Conservation (phyloP, 352 stramenopile genomes). For the Heterotrichella gracilis region DNA sequence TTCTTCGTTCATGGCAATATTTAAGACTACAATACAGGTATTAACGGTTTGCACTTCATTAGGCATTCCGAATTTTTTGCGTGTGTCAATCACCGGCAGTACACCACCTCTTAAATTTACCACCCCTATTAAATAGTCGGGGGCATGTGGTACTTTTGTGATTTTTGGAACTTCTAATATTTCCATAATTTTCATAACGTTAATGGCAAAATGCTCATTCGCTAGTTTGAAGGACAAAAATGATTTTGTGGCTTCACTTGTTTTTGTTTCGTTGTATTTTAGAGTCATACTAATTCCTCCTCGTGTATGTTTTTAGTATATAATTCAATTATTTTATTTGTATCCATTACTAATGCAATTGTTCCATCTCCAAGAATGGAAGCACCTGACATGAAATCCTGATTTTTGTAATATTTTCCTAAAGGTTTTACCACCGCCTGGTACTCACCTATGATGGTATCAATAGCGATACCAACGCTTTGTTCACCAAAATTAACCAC, state of each 20-base stretch:
- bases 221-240: not conserved
- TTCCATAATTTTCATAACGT: not conserved
- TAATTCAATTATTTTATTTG: constrained; percentile 1
- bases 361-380: not conserved
- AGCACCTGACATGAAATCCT: not conserved
- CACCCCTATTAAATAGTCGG: not conserved
- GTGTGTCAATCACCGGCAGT: not conserved
- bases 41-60: too few species aligned
- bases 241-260: not conserved
- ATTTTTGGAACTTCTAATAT: not conserved
- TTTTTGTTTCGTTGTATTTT: not conserved
- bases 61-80: not conserved
- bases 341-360: constrained; percentile 8
- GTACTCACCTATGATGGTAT: not conserved
- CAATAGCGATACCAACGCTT: not conserved
- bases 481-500: not conserved
- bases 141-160: not conserved
- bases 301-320: not conserved
- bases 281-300: too few species aligned
- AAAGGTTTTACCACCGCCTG: constrained; percentile 2
- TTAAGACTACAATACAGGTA: too few species aligned
- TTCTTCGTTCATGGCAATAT: too few species aligned
- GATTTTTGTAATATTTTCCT: not conserved
- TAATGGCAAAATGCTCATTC: not conserved
- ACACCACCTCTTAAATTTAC: not conserved